Base-by-base conservation (phyloP, 768 basidiomycete genomes). In the Rhizopogon vulgaris region DNA sequence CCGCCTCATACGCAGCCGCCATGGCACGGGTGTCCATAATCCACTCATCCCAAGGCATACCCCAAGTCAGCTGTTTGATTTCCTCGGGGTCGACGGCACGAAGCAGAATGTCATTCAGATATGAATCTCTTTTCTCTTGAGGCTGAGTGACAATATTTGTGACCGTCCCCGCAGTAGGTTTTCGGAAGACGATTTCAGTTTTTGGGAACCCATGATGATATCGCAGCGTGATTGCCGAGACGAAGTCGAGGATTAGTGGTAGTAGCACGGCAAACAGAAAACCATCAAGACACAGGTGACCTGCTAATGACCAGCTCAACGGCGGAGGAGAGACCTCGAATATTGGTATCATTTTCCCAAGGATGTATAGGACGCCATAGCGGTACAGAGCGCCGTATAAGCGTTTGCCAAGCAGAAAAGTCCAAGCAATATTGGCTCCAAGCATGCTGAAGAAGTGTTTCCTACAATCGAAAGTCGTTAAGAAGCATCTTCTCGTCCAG, bases 21-120 rank as follows among this genome's bases (percentile, higher is more conserved):
- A 68, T 68, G 6, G 62, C 66, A 37, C 38, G 56, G 41, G 63
- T 63, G 56, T 68, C 67, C 27, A 68, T 62, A 6, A 37, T 40
- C 66, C 68, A 68, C 41, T 69, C 65, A 43, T 68, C 66, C 66
- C 66, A 69, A 25, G 66, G 66, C 27, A 69, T 51, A 27, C 63
- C 67, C 56, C 62, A 60, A 3, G 41, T 15, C 8, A 51, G 34
- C 1, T 53, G 55, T 7, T 63, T 67, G 49, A 67, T 56, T 47
- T 63, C 62, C 51, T 65, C 60, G 22, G 67, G 62, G n/a, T 67
- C 58, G 18, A 63, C 56, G 6, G 62, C 67, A 27, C 58, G 66
- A 30, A 56, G 57, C 37, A 69, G 54, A 25, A 69, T 49, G 9
- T 62, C 60, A 49, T 59, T 63, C 49, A 65, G 37, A 42, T 51